A percentile compares a stretch with the other conserved stretches of the same genome.
These are phyloP conservation scores for Xerocomus amazonicus DNA, from an alignment of 1,284 basidiomycete species.

Conservation along the genomic window DNA sequence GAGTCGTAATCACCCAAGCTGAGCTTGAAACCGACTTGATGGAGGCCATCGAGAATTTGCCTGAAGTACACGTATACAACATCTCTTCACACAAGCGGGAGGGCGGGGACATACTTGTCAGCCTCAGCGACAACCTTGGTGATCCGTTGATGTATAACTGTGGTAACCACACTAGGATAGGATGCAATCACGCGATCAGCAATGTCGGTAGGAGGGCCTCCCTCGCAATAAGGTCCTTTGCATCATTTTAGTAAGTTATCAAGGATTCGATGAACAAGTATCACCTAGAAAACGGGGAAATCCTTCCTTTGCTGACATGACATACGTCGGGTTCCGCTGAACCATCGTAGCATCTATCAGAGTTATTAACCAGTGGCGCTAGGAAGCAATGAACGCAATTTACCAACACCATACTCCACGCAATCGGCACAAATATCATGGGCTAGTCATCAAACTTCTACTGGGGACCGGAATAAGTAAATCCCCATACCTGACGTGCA, in stretches of 20 bases:
- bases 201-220: constrained; percentile 37
- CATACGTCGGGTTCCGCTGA: constrained; percentile 60
- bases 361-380: not conserved
- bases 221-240: constrained; percentile 42
- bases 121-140: constrained; percentile 29
- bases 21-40: constrained; percentile 56
- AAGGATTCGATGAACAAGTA: constrained; percentile 15
- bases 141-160: constrained; percentile 42
- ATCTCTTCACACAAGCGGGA: constrained; percentile 34
- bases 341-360: constrained; percentile 55
- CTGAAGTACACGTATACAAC: constrained; percentile 31
- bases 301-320: constrained; percentile 50
- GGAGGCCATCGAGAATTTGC: constrained; percentile 50
- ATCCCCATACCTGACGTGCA: constrained; percentile 49
- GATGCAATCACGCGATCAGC: constrained; percentile 40
- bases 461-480: not conserved
- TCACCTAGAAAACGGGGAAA: constrained; percentile 39
- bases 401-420: constrained; percentile 30
- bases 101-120: constrained; percentile 16
- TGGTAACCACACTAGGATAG: constrained; percentile 19
- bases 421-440: constrained; percentile 32
- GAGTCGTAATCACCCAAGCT: constrained; percentile 53
- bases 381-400: not conserved
- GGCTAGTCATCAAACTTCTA: constrained; percentile 15
- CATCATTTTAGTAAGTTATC: too few relatives aligned